Conservation (phyloP, 345 rosid genomes). For the Cardamine resedifolia region DNA sequence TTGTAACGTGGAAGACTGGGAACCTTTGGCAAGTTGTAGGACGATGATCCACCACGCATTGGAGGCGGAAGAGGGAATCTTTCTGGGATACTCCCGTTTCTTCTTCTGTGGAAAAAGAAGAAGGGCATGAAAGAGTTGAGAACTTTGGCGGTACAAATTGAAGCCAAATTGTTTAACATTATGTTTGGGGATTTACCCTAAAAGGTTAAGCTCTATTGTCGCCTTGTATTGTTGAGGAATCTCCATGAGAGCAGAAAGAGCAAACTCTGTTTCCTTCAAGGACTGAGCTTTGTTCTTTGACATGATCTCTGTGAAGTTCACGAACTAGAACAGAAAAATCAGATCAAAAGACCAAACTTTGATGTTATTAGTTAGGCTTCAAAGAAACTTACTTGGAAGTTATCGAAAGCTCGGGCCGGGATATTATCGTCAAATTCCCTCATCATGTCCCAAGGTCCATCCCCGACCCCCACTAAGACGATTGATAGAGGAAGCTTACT, state of each 20-base stretch:
- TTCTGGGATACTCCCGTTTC: slow-evolving; percentile 52
- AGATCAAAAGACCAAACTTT: neutral
- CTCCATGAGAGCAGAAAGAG: slow-evolving; percentile 94
- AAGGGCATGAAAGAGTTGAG: neutral
- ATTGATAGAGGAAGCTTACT: slow-evolving; percentile 82
- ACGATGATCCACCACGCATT: slow-evolving; percentile 41
- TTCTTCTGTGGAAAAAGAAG: slow-evolving; percentile 41
- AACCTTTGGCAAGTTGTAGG: slow-evolving; percentile 43
- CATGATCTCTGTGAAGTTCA: slow-evolving; percentile 93
- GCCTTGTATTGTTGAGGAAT: slow-evolving; percentile 95
- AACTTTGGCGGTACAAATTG: neutral
- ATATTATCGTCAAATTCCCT: slow-evolving; percentile 94
- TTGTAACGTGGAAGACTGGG: slow-evolving; percentile 45
- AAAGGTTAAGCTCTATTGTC: slow-evolving; percentile 70
- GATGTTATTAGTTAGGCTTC: neutral
- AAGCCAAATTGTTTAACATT: slow-evolving; percentile 50
- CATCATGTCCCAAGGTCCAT: slow-evolving; percentile 99
- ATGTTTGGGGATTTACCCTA: slow-evolving; percentile 75
- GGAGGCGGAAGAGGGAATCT: slow-evolving; percentile 87
- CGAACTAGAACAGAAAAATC: slow-evolving; percentile 61
- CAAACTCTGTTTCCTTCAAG: slow-evolving; percentile 86
- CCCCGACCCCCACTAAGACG: slow-evolving; percentile 92
- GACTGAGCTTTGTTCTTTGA: slow-evolving; percentile 54
- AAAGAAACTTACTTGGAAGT: slow-evolving; percentile 71
- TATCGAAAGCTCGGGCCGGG: slow-evolving; percentile 90